These are phyloP conservation scores for Phytopythium boreale DNA, from an alignment of 352 stramenopile species.

Conservation along the genomic window DNA sequence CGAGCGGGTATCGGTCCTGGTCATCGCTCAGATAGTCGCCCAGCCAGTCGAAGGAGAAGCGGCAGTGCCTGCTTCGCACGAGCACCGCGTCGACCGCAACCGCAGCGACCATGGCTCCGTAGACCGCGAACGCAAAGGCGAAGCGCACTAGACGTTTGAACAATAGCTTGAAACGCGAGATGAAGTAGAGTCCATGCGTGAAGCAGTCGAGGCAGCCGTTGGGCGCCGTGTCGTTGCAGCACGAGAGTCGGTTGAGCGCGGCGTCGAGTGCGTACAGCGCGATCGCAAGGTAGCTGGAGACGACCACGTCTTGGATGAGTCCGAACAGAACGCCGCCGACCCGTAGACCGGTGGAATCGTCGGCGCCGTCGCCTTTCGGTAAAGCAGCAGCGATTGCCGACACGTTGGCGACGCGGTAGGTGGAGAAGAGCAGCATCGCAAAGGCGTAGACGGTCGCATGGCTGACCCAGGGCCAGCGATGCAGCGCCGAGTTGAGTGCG, in stretches of 20 bases:
- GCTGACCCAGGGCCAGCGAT: conserved; percentile 16
- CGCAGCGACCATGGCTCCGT: conserved; percentile 13
- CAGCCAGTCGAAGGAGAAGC: conserved; percentile 14
- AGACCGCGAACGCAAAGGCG: conserved; percentile 11
- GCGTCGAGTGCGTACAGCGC: conserved; percentile 22
- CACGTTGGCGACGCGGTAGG: conserved; percentile 21
- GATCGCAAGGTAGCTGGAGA: conserved; percentile 16
- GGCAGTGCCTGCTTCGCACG: conserved; percentile 7
- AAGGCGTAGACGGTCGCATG: conserved; percentile 19
- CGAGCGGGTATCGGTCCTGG: conserved; percentile 1
- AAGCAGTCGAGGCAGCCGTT: conserved; percentile 30
- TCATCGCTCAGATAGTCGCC: conserved; percentile 14
- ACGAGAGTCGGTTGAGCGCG: conserved; percentile 15
- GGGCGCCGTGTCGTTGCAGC: conserved; percentile 27
- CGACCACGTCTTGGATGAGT: conserved; percentile 22
- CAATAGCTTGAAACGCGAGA: conserved; percentile 17
- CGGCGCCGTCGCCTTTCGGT: not conserved
- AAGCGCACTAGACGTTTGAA: conserved; percentile 17
- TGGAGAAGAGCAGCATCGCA: conserved; percentile 18
- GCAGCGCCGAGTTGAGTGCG: conserved; percentile 17
- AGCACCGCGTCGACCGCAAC: conserved; percentile 22
- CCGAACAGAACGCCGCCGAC: conserved; percentile 17
- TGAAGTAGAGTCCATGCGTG: conserved; percentile 18
- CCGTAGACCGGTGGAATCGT: conserved; percentile 10
- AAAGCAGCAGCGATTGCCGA: conserved; percentile 10